A percentile compares a stretch with the other conserved stretches of the same genome.
phyloP scores from a whole-genome alignment of 2,329 filamentous ascomycete genomes.

The Diaporthe citri region DNA sequence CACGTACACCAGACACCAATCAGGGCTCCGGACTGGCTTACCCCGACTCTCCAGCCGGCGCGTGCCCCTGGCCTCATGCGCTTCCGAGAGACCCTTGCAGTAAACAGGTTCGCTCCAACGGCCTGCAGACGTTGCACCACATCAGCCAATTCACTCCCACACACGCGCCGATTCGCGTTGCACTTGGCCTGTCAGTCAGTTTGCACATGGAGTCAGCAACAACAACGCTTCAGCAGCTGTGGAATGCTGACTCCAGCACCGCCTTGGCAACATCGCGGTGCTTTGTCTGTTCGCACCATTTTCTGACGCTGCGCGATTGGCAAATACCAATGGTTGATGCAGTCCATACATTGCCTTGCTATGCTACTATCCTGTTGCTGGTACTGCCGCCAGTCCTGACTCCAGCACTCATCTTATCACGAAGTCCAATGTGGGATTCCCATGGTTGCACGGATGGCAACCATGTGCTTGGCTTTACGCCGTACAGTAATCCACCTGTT shows the following conservation, averaged over 20 bases:
- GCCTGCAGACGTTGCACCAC: conserved; percentile 7
- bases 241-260: conserved; percentile 20
- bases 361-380: not conserved
- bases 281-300: not conserved
- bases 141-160: not conserved
- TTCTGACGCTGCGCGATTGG: not conserved
- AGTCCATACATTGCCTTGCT: not conserved
- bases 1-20: not conserved
- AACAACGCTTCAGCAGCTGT: not conserved
- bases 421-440: not conserved
- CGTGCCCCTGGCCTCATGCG: not conserved
- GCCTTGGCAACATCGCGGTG: not conserved
- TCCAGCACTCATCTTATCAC: not conserved
- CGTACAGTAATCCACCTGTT: not conserved
- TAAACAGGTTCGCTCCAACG: conserved; percentile 21
- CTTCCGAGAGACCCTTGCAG: not conserved
- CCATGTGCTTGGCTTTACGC: not conserved
- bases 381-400: not conserved
- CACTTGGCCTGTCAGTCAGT: not conserved
- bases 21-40: conserved; percentile 13
- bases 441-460: not conserved
- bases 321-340: not conserved
- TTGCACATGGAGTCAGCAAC: not conserved
- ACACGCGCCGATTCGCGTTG: conserved; percentile 35
- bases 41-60: conserved; percentile 15